A percentile compares a stretch with the other conserved stretches of the same genome.
These are phyloP conservation scores for Ceratocystis albifundus DNA, from an alignment of 2,329 filamentous ascomycete species.

Conservation along the genomic window DNA sequence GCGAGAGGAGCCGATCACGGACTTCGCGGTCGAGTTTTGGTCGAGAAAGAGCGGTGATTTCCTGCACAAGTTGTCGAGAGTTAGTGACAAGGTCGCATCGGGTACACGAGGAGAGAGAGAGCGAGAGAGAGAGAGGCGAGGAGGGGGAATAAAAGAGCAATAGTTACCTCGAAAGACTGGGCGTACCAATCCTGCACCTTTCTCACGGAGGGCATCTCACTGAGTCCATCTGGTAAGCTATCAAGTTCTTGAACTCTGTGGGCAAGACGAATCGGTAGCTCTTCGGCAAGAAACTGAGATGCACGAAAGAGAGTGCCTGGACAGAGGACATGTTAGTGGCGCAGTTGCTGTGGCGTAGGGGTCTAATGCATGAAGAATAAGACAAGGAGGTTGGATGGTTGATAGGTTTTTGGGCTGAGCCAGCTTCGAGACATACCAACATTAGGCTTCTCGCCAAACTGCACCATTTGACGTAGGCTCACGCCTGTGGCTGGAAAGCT, in stretches of 20 bases:
- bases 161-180: slow-evolving; percentile 88
- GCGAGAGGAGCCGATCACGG: slow-evolving; percentile 64
- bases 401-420: no score
- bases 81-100: background rate
- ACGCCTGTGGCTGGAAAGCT: slow-evolving; percentile 94
- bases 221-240: slow-evolving; percentile 85
- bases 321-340: slow-evolving; percentile 11
- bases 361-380: background rate
- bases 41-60: slow-evolving; percentile 77
- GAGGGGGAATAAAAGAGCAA: background rate
- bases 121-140: background rate
- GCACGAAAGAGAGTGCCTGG: slow-evolving; percentile 89
- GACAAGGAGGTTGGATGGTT: slow-evolving; percentile 1
- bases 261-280: slow-evolving; percentile 89
- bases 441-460: slow-evolving; percentile 90
- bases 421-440: slow-evolving; percentile 49
- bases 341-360: background rate
- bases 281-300: slow-evolving; percentile 95
- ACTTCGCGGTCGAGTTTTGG: slow-evolving; percentile 66
- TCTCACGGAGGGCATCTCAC: slow-evolving; percentile 93
- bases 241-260: slow-evolving; percentile 92
- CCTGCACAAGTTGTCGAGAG: slow-evolving; percentile 41
- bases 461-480: slow-evolving; percentile 96
- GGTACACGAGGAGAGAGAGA: slow-evolving; percentile 11
- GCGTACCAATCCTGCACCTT: slow-evolving; percentile 97